A percentile compares a stretch with the other conserved stretches of the same genome.
phyloP scores from a whole-genome alignment of 108 stramenopile species.

The Epithemia pelagica region DNA sequence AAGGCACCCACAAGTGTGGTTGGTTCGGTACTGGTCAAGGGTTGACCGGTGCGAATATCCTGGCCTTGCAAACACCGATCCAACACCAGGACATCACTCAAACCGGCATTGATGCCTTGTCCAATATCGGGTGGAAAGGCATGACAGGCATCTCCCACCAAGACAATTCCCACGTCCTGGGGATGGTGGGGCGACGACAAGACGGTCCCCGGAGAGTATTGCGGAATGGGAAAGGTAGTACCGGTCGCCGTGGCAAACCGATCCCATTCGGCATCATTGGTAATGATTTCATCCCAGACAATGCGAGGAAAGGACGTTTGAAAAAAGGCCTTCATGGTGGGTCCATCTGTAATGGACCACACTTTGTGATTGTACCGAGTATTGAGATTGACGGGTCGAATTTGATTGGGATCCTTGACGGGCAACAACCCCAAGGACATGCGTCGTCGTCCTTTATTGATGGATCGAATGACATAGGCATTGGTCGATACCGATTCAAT shows the following conservation, averaged over 20 bases:
- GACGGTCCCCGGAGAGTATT: slow-evolving; percentile 37
- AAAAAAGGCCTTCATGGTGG: slow-evolving; percentile 41
- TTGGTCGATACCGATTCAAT: neutral
- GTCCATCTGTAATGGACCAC: slow-evolving; percentile 40
- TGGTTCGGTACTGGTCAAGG: neutral
- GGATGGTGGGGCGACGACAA: slow-evolving; percentile 16
- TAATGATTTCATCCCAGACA: slow-evolving; percentile 14
- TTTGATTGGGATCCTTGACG: slow-evolving; percentile 29
- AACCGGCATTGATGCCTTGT: slow-evolving; percentile 82
- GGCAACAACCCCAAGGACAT: slow-evolving; percentile 46
- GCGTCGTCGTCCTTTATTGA: neutral
- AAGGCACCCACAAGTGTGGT: neutral
- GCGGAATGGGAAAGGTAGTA: slow-evolving; percentile 48
- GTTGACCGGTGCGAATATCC: slow-evolving; percentile 15
- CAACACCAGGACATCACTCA: slow-evolving; percentile 71
- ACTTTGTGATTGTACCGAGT: slow-evolving; percentile 49
- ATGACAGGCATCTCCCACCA: slow-evolving; percentile 86
- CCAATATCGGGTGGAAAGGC: slow-evolving; percentile 86
- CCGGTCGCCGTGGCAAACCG: slow-evolving; percentile 58
- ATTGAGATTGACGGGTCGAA: slow-evolving; percentile 56
- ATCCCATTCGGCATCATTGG: slow-evolving; percentile 44
- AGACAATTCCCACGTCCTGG: slow-evolving; percentile 34
- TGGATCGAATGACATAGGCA: slow-evolving; percentile 12
- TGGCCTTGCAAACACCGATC: slow-evolving; percentile 34
- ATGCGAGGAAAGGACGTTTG: slow-evolving; percentile 55